Base-by-base conservation (phyloP, 108 stramenopile genomes). In the Cyclotella choctawhatcheeana region DNA sequence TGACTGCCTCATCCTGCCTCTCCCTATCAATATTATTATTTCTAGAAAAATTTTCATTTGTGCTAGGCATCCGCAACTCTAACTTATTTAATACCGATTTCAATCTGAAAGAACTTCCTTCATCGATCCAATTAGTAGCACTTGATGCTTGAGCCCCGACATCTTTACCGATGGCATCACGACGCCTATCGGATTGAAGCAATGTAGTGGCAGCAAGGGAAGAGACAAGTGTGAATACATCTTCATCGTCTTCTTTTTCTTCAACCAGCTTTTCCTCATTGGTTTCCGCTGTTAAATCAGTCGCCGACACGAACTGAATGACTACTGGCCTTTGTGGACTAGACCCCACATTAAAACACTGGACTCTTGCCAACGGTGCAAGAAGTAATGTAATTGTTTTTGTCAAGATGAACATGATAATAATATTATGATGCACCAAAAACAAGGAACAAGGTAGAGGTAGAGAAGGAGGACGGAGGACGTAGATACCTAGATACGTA, bases 81-180 rank as follows among this genome's bases (percentile, higher is more conserved):
- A 92, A 31, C 52, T 64, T 59, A 53, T 89, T 85, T 45, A 92
- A 35, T 12, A 79, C 73, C 17, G 79, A 74, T 59, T 86, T 64
- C 17, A 92, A 63, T 2, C 66, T 76, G 79, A 86, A 86, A 25
- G 87, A 77, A 43, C 79, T 63, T 14, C 74, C 84, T 47, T 89
- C 91, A 44, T 89, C 82, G 43, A 92, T 88, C 91, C 91, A 92
- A 53, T 87, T 91, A 50, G 86, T 88, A n/a, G 86, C 82, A 13
- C 71, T 74, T 4, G 75, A 77, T 5, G 82, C 77, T 56, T 76
- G 60, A 10, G 69, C 69, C 37, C 81, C 74, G 26, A 33, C 52
- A 26, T 74, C 81, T 62, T 77, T 74, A 0, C 60, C 85, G 3
- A 71, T 72, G 59, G 84, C 84, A 64, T 90, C 89, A 34, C 82